These are phyloP conservation scores for Trichoderma cornu-damae DNA, from an alignment of 2,329 filamentous ascomycete species.

Conservation along the genomic window DNA sequence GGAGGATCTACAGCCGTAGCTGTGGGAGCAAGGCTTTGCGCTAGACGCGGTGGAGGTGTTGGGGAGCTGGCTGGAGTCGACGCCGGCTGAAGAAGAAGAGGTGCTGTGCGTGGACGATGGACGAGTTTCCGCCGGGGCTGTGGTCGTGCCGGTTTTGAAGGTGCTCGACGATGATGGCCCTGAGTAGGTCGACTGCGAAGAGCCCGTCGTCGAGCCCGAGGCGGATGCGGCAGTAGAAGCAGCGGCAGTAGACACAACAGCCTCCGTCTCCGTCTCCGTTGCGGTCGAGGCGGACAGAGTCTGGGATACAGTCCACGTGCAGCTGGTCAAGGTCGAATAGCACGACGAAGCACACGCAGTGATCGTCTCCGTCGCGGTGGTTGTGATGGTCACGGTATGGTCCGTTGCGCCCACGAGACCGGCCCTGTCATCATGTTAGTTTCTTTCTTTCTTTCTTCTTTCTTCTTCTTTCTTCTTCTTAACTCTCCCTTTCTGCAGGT, in stretches of 20 bases:
- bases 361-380: constrained; percentile 31
- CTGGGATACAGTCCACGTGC: not conserved
- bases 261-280: not conserved
- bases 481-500: rapidly evolving
- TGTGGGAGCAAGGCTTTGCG: constrained; percentile 11
- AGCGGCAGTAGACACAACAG: too few relatives aligned
- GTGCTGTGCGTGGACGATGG: not conserved
- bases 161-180: not conserved
- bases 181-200: not conserved
- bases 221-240: not conserved
- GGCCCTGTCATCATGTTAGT: constrained; percentile 21
- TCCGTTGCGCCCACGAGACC: constrained; percentile 24
- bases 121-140: not conserved
- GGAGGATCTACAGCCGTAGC: constrained; percentile 17
- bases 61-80: constrained; percentile 4
- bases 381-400: constrained; percentile 31
- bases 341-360: constrained; percentile 29
- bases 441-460: not conserved
- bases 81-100: not conserved
- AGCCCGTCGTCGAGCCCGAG: not conserved
- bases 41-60: not conserved
- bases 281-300: not conserved
- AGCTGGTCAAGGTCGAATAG: constrained; percentile 18
- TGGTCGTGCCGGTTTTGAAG: not conserved
- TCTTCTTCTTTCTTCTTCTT: too few relatives aligned